Evolutionary conservation across 2,329 filamentous ascomycete species (phyloP).

Genomic region (Hypoxylon sp.): DNA sequence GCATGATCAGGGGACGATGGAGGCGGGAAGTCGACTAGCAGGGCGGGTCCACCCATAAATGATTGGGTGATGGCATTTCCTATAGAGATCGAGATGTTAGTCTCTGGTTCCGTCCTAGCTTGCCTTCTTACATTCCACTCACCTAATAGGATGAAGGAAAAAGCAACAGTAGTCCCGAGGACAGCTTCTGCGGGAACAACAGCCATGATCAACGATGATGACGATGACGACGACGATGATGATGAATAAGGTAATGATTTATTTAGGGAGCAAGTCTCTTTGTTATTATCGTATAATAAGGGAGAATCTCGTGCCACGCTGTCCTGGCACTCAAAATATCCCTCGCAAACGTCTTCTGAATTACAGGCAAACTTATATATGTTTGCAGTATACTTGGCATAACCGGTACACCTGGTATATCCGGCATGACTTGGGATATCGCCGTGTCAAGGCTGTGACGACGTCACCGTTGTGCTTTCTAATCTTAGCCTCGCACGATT

Average conservation of each 20-base stretch:
- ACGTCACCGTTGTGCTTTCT: conserved; percentile 22
- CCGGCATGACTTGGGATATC: neutral
- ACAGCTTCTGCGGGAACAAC: conserved; percentile 53
- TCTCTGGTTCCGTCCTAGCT: neutral
- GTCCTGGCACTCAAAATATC: neutral
- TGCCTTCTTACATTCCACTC: conserved; percentile 28
- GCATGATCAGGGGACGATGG: conserved; percentile 59
- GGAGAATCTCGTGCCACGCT: neutral
- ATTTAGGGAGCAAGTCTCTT: neutral
- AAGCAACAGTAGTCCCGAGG: conserved; percentile 62
- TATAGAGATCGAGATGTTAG: conserved; percentile 43
- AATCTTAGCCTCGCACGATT: conserved; percentile 14
- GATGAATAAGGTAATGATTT: neutral
- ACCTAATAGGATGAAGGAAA: conserved; percentile 66
- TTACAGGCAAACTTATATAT: conserved; percentile 25
- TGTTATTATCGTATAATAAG: neutral
- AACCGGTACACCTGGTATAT: no score
- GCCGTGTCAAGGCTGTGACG: neutral
- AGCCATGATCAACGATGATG: conserved; percentile 33
- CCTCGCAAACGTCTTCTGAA: neutral
- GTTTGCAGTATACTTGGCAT: neutral
- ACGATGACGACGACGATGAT: no score
- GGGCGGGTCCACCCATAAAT: conserved; percentile 65
- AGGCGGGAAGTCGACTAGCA: conserved; percentile 62
- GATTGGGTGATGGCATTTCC: conserved; percentile 68